Base-by-base conservation (phyloP, 1,284 basidiomycete genomes). In the Sporisorium graminicola region DNA sequence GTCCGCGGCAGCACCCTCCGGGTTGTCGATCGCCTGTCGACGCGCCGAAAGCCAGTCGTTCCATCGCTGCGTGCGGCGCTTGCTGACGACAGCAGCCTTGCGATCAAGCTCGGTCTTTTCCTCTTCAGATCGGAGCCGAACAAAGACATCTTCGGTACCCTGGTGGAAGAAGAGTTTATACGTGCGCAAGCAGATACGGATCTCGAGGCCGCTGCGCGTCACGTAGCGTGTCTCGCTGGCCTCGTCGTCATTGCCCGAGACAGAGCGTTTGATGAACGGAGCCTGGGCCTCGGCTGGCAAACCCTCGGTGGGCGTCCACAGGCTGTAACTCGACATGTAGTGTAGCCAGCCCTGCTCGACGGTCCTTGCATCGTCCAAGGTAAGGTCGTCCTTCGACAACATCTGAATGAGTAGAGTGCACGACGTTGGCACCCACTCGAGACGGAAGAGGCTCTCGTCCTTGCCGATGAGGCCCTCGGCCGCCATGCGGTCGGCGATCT, bases 361-460 rank as follows among this genome's bases (percentile, higher is more conserved):
- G 18, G 91, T 92, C 85, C 93, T 93, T 0, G 92, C 91, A 81
- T 96, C 94, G 79, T 97, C 94, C 42, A 92, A 90, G 54, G 91
- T 92, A 3, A 92, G 89, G 83, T 98, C 95, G 75, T 96, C 94
- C 83, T 93, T 94, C 20, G 92, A 93, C 27, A 98, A 89, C 33
- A 98, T 87, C 86, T 97, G 94, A 59, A 97, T 88, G 0, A 92
- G 92, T 83, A 96, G 89, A 14, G 89, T 90, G 77, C 91, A 91
- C 12, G 89, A 88, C 22, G 90, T 88, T 0, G 91, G 90, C 26
- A 40, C 56, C 92, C 94, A 97, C 86, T 95, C 94, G 51, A 98
- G 90, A 22, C 94, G 90, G 88, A 93, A 98, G 18, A 98, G 87
- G 84, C 93, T 94, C 86, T 98, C 96, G 62, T 98, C 95, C 0